A percentile compares a stretch with the other conserved stretches of the same genome.
Evolutionary conservation across 73 alveolate species (phyloP).

Genomic region (Effrenium voratum): DNA sequence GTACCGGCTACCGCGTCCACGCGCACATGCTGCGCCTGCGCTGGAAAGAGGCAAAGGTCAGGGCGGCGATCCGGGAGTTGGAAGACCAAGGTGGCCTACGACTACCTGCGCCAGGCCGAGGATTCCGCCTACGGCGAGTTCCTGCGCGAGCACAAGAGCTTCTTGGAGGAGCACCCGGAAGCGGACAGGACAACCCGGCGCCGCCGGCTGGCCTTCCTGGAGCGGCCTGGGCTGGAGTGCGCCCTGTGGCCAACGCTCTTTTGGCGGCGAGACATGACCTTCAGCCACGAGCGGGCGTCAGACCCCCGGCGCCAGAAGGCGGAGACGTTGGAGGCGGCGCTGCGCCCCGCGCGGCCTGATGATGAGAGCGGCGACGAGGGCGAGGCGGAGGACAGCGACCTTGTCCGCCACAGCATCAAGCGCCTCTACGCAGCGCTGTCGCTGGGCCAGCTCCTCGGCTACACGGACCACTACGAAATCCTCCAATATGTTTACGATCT

Average conservation of each 20-base stretch:
- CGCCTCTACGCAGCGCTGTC: constrained; percentile 44
- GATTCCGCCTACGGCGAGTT: neutral
- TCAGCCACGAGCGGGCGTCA: neutral
- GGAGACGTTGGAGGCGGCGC: neutral
- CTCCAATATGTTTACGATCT: constrained; percentile 47
- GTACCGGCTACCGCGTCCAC: neutral
- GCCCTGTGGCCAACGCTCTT: constrained; percentile 6
- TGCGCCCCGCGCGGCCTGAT: neutral
- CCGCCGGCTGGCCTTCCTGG: constrained; percentile 1
- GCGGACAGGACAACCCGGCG: neutral
- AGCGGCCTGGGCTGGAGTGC: constrained; percentile 18
- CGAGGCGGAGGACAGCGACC: neutral
- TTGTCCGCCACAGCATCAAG: constrained; percentile 53
- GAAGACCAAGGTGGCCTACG: neutral
- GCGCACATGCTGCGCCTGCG: neutral
- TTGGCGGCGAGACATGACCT: neutral
- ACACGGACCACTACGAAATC: constrained; percentile 13
- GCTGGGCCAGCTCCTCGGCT: constrained; percentile 1
- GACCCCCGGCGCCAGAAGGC: neutral
- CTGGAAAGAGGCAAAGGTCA: too few relatives aligned
- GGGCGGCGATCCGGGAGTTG: too few relatives aligned
- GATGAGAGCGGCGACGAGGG: neutral
- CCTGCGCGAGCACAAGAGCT: neutral
- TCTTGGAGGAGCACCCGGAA: neutral
- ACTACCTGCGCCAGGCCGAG: neutral